These are phyloP conservation scores for Epichloe glyceriae DNA, from an alignment of 2,329 filamentous ascomycete genomes.

Conservation along the genomic window DNA sequence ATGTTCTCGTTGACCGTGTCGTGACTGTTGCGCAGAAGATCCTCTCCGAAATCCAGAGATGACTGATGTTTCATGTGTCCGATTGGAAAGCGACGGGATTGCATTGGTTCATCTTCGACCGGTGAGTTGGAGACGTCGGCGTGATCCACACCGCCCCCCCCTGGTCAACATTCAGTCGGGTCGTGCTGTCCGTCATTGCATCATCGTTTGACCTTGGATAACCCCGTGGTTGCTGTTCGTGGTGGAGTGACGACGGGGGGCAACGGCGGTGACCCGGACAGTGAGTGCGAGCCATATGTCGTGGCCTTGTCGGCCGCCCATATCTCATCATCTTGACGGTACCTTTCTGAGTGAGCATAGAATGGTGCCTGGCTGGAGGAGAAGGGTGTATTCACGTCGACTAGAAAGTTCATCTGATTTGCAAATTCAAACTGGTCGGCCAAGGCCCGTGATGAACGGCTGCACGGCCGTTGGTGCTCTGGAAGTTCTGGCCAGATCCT, in stretches of 20 bases:
- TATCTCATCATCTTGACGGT: not conserved
- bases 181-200: not conserved
- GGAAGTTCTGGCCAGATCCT: not conserved
- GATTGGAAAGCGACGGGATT: not conserved
- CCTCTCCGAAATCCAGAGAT: slow-evolving; percentile 1
- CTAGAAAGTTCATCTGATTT: not conserved
- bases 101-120: not conserved
- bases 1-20: not conserved
- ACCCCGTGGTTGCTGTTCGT: not conserved
- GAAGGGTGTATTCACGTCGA: not conserved
- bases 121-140: not conserved
- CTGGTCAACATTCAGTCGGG: no score
- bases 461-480: not conserved
- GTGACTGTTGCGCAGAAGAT: slow-evolving; percentile 1
- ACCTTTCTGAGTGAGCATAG: not conserved
- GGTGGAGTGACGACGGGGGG: not conserved
- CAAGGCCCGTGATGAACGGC: not conserved
- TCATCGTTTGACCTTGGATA: not conserved
- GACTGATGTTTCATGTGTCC: not conserved
- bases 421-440: not conserved
- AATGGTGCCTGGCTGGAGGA: not conserved
- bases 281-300: not conserved
- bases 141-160: no score
- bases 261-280: not conserved
- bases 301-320: not conserved